phyloP scores from a whole-genome alignment of 192 early-diverging fungal species.

The Coemansia aciculifera region DNA sequence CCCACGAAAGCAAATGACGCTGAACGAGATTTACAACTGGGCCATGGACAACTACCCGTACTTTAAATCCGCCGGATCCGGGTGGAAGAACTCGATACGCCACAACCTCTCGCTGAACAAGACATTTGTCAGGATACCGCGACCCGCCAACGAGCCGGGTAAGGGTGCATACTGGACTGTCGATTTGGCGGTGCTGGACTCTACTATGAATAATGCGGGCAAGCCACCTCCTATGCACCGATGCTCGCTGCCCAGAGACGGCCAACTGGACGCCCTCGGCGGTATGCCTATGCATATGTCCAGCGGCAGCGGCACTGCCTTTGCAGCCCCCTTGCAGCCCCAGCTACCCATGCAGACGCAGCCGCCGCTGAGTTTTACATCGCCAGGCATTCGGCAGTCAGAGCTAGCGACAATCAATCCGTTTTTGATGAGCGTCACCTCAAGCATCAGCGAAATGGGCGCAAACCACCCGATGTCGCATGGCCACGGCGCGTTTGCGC shows the following conservation, averaged over 20 bases:
- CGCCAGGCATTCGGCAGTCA: background rate
- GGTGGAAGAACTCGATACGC: conserved; percentile 88
- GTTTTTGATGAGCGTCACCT: conserved; percentile 34
- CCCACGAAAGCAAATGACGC: conserved; percentile 69
- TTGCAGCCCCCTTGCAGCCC: background rate
- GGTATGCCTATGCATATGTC: background rate
- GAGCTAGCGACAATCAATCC: conserved; percentile 11
- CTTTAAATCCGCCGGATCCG: conserved; percentile 69
- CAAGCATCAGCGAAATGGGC: conserved; percentile 49
- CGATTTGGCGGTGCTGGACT: conserved; percentile 56
- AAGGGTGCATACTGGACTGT: conserved; percentile 86
- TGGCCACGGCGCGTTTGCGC: background rate
- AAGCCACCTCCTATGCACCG: conserved; percentile 24
- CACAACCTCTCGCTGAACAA: conserved; percentile 87
- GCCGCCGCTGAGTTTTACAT: background rate
- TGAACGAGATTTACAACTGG: conserved; percentile 85
- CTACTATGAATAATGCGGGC: conserved; percentile 21
- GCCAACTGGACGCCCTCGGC: background rate
- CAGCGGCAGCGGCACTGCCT: background rate
- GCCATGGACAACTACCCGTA: conserved; percentile 76
- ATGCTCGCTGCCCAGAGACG: conserved; percentile 22
- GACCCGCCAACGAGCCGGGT: conserved; percentile 81
- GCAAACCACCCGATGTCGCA: conserved; percentile 3
- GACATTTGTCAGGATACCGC: conserved; percentile 73
- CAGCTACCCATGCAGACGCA: background rate